A percentile compares a stretch with the other conserved stretches of the same genome.
phyloP scores from a whole-genome alignment of 148 eudicot species.

The Polygonum aviculare region DNA sequence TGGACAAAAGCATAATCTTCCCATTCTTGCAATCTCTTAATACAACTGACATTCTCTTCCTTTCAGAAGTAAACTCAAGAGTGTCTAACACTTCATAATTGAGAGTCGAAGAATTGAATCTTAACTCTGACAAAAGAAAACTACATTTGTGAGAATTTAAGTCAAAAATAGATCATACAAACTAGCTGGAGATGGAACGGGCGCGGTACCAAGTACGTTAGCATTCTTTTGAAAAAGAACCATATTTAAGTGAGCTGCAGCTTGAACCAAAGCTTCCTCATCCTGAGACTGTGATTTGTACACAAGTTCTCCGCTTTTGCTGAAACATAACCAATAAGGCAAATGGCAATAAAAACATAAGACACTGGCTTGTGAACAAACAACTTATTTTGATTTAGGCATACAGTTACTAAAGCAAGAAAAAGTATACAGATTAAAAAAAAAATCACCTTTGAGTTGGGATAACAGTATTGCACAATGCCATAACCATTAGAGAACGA shows the following conservation, averaged over 20 bases:
- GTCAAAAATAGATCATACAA: neutral
- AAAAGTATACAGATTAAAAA: neutral
- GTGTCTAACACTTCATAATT: conserved; percentile 74
- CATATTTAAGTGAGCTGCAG: conserved; percentile 85
- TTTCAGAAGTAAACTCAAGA: conserved; percentile 93
- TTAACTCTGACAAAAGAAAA: conserved; percentile 53
- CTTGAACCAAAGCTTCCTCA: conserved; percentile 98
- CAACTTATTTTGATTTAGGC: neutral
- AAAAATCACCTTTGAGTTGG: conserved; percentile 61
- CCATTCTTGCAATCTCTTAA: conserved; percentile 66
- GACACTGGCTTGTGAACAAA: neutral
- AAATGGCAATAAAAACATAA: neutral
- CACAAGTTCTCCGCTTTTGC: conserved; percentile 68
- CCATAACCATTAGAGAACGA: conserved; percentile 76
- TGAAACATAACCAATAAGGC: conserved; percentile 19
- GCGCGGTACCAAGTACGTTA: conserved; percentile 55
- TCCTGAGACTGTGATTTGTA: conserved; percentile 98
- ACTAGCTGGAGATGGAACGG: conserved; percentile 6
- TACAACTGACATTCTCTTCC: conserved; percentile 95
- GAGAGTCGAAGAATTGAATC: conserved; percentile 41
- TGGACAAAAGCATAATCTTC: conserved; percentile 63
- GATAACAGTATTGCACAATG: conserved; percentile 85
- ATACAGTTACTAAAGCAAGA: conserved; percentile 1
- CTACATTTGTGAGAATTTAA: neutral
- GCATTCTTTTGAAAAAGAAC: conserved; percentile 56